Evolutionary conservation across 345 rosid species (phyloP).

Genomic region (Clausena lansium): DNA sequence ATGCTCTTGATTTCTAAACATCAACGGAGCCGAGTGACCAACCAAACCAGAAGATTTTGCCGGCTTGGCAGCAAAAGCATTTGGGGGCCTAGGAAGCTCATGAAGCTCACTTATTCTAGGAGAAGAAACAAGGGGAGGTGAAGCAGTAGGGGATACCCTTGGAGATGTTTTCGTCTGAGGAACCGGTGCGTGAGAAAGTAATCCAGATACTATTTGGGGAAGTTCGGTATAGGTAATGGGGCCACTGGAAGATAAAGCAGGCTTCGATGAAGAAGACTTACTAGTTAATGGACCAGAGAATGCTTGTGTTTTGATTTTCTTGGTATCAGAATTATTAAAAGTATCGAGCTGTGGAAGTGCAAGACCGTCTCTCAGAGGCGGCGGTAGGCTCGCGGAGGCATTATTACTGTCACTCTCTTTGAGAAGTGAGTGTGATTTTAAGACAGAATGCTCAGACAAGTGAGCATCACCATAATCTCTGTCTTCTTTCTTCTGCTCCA

Average conservation of each 20-base stretch:
- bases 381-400: constrained; percentile 51
- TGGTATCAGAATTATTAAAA: constrained; percentile 35
- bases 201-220: constrained; percentile 45
- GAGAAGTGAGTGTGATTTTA: constrained; percentile 27
- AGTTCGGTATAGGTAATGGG: constrained; percentile 43
- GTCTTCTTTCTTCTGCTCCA: constrained; percentile 68
- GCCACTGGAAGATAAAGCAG: constrained; percentile 44
- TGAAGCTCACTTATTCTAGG: constrained; percentile 85
- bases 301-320: constrained; percentile 53
- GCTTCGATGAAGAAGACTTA: constrained; percentile 52
- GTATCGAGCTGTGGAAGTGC: constrained; percentile 31
- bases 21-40: constrained; percentile 90
- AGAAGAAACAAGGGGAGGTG: constrained; percentile 81
- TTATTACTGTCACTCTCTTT: constrained; percentile 38
- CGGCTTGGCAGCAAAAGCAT: constrained; percentile 41
- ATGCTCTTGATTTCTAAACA: constrained; percentile 59
- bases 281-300: constrained; percentile 71
- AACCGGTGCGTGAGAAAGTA: constrained; percentile 39
- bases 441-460: constrained; percentile 20
- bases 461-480: constrained; percentile 36
- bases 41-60: constrained; percentile 46
- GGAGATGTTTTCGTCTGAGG: constrained; percentile 60
- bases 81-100: constrained; percentile 94
- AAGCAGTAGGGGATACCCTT: constrained; percentile 69
- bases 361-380: constrained; percentile 51